Percentiles rank a stretch among this genome's conserved stretches.
Evolutionary conservation across 805 yeast genomes (phyloP).

Genomic region (Yarrowia deformans): DNA sequence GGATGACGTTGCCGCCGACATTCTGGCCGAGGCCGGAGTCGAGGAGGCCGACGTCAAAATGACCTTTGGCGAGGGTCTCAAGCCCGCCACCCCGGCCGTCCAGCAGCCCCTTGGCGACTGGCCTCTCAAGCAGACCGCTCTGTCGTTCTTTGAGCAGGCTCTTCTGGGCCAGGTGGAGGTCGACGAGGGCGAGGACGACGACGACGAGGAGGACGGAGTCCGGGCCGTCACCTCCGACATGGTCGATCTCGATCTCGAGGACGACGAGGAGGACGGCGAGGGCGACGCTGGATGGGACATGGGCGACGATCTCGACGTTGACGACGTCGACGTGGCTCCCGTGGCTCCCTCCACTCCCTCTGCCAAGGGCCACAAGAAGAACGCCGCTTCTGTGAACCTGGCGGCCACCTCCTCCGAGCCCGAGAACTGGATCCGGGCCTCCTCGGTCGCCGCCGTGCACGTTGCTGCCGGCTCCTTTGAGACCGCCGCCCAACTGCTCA

Average conservation of each 20-base stretch:
- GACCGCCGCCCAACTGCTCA: slow-evolving; percentile 90
- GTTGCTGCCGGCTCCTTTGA: slow-evolving; percentile 97
- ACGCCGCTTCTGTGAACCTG: slow-evolving; percentile 35
- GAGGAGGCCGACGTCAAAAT: slow-evolving; percentile 67
- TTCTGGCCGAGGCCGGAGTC: slow-evolving; percentile 73
- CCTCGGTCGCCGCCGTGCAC: slow-evolving; percentile 88
- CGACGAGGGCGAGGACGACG: slow-evolving; percentile 58
- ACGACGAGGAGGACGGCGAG: slow-evolving; percentile 70
- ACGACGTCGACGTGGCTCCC: slow-evolving; percentile 51
- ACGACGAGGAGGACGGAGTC: slow-evolving; percentile 57
- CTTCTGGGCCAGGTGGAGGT: slow-evolving; percentile 78
- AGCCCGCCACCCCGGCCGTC: slow-evolving; percentile 47
- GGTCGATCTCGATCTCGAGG: slow-evolving; percentile 46
- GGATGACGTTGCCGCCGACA: slow-evolving; percentile 73
- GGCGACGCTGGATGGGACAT: slow-evolving; percentile 69
- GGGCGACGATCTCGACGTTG: slow-evolving; percentile 72
- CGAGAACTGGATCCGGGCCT: slow-evolving; percentile 84
- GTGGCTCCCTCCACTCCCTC: slow-evolving; percentile 45
- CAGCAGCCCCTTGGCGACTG: slow-evolving; percentile 66
- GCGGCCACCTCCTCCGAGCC: slow-evolving; percentile 59
- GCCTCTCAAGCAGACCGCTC: slow-evolving; percentile 79
- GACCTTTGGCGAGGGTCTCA: slow-evolving; percentile 54
- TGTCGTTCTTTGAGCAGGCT: slow-evolving; percentile 86
- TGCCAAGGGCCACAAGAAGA: slow-evolving; percentile 46
- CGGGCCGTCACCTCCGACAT: slow-evolving; percentile 45